These are phyloP conservation scores for Phaeomoniella chlamydospora DNA, from an alignment of 2,329 filamentous ascomycete genomes.

Conservation along the genomic window DNA sequence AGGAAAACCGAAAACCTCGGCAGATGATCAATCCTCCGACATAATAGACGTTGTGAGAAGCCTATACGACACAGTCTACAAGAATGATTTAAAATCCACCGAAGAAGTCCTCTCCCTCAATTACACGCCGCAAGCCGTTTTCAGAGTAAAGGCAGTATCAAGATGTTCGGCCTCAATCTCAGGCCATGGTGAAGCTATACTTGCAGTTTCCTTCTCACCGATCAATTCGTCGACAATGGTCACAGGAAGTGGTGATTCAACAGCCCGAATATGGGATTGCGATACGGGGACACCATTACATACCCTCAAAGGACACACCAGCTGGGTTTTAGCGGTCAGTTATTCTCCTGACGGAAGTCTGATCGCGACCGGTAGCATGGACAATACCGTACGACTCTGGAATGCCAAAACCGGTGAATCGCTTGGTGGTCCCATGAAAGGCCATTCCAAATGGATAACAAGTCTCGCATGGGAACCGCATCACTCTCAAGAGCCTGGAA, in stretches of 20 bases:
- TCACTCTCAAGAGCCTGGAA: slow-evolving; percentile 61
- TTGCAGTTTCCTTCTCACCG: slow-evolving; percentile 76
- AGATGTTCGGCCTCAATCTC: slow-evolving; percentile 78
- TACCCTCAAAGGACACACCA: slow-evolving; percentile 74
- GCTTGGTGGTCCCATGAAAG: slow-evolving; percentile 58
- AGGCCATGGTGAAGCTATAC: slow-evolving; percentile 82
- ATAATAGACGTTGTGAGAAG: slow-evolving; percentile 30
- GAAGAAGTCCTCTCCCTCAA: slow-evolving; percentile 49
- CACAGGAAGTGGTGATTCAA: slow-evolving; percentile 81
- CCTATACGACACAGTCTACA: slow-evolving; percentile 36
- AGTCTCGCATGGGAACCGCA: slow-evolving; percentile 88
- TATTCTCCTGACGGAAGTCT: slow-evolving; percentile 74
- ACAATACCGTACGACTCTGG: slow-evolving; percentile 79
- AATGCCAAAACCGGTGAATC: slow-evolving; percentile 67
- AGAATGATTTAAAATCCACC: slow-evolving; percentile 36
- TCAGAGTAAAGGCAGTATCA: slow-evolving; percentile 82
- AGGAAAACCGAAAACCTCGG: not conserved
- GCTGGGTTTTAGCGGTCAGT: slow-evolving; percentile 77
- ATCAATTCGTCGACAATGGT: slow-evolving; percentile 62
- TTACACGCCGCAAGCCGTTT: slow-evolving; percentile 75
- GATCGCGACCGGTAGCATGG: slow-evolving; percentile 83
- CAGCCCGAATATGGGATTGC: slow-evolving; percentile 85
- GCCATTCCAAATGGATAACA: slow-evolving; percentile 81
- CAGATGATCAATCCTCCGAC: slow-evolving; percentile 17
- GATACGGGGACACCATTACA: slow-evolving; percentile 80